Evolutionary conservation across 257 asterid species (phyloP), one percentile per base, ranked within the genome.

Genomic region (Lantana camara): DNA sequence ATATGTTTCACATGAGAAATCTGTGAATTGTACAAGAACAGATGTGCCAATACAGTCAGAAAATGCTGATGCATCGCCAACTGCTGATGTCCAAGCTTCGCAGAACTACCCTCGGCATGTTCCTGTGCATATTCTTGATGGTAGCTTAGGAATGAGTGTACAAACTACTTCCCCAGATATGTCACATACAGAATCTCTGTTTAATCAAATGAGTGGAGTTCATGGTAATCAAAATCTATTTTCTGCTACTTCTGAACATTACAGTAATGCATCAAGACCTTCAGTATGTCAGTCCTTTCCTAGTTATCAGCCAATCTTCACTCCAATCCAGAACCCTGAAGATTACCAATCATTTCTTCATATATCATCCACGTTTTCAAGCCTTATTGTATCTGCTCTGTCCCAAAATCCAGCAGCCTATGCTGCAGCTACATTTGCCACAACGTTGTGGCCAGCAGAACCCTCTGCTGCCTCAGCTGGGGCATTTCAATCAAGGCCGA

Each of bases 401-500:
- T 71, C 87, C 22, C 99, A 87, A 80, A 93, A 90, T 69, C 95
- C 96, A 66, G 87, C 91, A 73, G 91, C 91, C 59, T 88, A 93
- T 67, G 95, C 97, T 42, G 99, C 97, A 59, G 99, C 96, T 63
- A 83, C 85, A 78, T 87, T 82, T 80, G 89, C 96, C 14, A 81
- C 99, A 51, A 73, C 86, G 56, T 83, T 77, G 58, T 89, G 89
- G 95, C 97, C 96, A 82, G 71, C 62, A 22, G 81, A 80, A 22
- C 55, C 77, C 40, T 48, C 77, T 57, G 65, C 76, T 30, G 80
- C 75, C 51, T 55, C 66, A 34, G 52, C 60, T 4, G 81, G 81
- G 55, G 66, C 80, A 64, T 77, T 69, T 76, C 77, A 77, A 44
- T 52, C 82, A 52, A 64, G 74, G 63, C 82, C 76, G 44, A 60